Conservation (phyloP, 2,329 filamentous ascomycete genomes). For the Penicillium sclerotigenum region DNA sequence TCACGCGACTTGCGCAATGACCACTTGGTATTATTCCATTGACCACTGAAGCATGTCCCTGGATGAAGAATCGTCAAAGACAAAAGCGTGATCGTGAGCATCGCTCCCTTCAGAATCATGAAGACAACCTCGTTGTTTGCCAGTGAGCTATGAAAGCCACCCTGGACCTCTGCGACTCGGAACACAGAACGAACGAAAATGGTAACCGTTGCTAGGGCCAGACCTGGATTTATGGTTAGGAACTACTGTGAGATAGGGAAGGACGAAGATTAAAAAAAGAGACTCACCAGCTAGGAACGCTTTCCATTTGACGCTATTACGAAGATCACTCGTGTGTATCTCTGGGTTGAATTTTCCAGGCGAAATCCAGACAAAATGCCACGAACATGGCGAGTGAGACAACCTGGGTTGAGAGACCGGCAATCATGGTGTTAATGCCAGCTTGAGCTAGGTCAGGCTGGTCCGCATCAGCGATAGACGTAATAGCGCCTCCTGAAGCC, state of each 20-base stretch:
- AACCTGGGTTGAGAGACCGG: conserved; percentile 61
- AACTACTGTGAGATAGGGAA: background rate
- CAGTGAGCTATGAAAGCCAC: conserved; percentile 46
- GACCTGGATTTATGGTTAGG: background rate
- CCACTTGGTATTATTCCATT: background rate
- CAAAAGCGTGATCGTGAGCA: conserved; percentile 38
- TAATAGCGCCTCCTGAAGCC: conserved; percentile 57
- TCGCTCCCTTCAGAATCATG: conserved; percentile 51
- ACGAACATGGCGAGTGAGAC: conserved; percentile 56
- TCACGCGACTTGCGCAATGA: background rate
- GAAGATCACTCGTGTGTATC: background rate
- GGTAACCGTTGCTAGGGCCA: conserved; percentile 7
- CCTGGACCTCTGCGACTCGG: conserved; percentile 49
- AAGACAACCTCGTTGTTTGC: conserved; percentile 51
- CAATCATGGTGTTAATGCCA: conserved; percentile 64
- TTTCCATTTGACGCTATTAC: background rate
- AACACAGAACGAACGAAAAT: conserved; percentile 50
- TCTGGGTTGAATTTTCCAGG: background rate
- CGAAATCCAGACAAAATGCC: background rate
- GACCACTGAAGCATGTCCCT: background rate
- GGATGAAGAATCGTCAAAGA: background rate
- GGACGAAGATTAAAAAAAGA: background rate
- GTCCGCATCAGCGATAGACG: conserved; percentile 42
- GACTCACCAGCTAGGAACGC: background rate
- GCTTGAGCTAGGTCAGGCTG: conserved; percentile 26